Conservation (phyloP, 805 yeast genomes). For the Candida oleophila region DNA sequence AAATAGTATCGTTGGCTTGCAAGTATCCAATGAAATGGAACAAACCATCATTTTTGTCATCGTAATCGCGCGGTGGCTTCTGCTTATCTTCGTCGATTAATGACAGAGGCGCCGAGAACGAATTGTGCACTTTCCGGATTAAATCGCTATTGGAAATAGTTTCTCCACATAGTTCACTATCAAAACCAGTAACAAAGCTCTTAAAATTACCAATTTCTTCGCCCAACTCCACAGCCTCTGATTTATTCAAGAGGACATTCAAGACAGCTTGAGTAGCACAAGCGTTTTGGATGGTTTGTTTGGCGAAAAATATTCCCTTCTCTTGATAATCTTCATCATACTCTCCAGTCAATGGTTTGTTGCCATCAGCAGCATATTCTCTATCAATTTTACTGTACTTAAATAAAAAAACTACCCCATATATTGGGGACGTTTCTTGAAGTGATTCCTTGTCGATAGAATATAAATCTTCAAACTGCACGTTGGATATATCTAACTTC, state of each 20-base stretch:
- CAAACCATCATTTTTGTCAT: conserved; percentile 48
- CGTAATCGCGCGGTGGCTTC: conserved; percentile 17
- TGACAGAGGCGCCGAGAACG: conserved; percentile 55
- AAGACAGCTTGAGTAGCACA: conserved; percentile 75
- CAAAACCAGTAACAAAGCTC: conserved; percentile 52
- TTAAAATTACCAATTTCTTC: conserved; percentile 46
- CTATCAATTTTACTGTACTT: conserved; percentile 50
- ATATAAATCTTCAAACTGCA: conserved; percentile 59
- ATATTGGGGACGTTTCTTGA: conserved; percentile 37
- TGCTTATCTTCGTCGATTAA: conserved; percentile 44
- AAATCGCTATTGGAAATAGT: conserved; percentile 57
- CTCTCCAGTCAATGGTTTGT: conserved; percentile 43
- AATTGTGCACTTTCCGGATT: conserved; percentile 58
- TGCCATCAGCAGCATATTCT: conserved; percentile 22
- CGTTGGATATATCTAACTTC: conserved; percentile 48
- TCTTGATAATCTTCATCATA: conserved; percentile 35
- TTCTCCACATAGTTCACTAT: conserved; percentile 58
- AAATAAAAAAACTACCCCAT: conserved; percentile 64
- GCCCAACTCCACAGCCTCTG: conserved; percentile 45
- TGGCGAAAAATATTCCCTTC: conserved; percentile 54
- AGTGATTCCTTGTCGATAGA: conserved; percentile 48
- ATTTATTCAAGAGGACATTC: conserved; percentile 48
- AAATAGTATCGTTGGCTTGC: conserved; percentile 41
- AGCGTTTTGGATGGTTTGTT: conserved; percentile 64
- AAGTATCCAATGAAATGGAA: conserved; percentile 63